Conservation (phyloP, 306 rosid species). For the Pterocarpus santalinus region DNA sequence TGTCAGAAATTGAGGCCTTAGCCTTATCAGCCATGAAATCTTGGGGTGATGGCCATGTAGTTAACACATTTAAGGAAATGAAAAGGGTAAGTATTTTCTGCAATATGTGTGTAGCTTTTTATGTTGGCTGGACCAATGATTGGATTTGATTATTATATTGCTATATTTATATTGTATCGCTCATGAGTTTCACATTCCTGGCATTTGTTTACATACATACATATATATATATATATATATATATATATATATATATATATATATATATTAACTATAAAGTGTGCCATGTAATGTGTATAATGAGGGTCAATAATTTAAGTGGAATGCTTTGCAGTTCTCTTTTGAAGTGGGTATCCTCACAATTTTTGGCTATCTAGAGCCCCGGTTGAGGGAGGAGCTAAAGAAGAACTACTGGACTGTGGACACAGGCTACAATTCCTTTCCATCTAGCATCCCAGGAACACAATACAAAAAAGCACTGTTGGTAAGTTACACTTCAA, state of each 20-base stretch:
- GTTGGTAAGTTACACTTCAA: constrained; percentile 47
- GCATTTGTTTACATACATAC: constrained; percentile 15
- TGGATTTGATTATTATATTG: constrained; percentile 25
- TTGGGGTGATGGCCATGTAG: constrained; percentile 59
- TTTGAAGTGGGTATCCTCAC: constrained; percentile 84
- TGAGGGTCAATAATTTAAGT: constrained; percentile 18
- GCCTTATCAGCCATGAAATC: constrained; percentile 60
- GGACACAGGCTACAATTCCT: constrained; percentile 85
- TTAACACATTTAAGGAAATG: constrained; percentile 81
- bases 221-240: not conserved
- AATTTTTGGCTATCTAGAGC: constrained; percentile 71
- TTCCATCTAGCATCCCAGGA: constrained; percentile 77
- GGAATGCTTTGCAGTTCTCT: constrained; percentile 65
- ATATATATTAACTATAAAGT: not conserved
- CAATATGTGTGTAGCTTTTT: not conserved
- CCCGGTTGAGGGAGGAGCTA: constrained; percentile 63
- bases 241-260: not conserved
- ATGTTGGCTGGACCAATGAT: constrained; percentile 26
- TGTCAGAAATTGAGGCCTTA: constrained; percentile 62
- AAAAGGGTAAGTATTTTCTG: constrained; percentile 58
- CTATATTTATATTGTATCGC: constrained; percentile 27
- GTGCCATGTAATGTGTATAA: constrained; percentile 18
- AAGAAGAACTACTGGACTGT: constrained; percentile 68
- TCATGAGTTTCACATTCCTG: constrained; percentile 15
- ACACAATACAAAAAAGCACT: constrained; percentile 77